Percentiles rank a stretch among this genome's conserved stretches.
Evolutionary conservation across 2,329 filamentous ascomycete species (phyloP).

Genomic region (Aspergillus transmontanensis): DNA sequence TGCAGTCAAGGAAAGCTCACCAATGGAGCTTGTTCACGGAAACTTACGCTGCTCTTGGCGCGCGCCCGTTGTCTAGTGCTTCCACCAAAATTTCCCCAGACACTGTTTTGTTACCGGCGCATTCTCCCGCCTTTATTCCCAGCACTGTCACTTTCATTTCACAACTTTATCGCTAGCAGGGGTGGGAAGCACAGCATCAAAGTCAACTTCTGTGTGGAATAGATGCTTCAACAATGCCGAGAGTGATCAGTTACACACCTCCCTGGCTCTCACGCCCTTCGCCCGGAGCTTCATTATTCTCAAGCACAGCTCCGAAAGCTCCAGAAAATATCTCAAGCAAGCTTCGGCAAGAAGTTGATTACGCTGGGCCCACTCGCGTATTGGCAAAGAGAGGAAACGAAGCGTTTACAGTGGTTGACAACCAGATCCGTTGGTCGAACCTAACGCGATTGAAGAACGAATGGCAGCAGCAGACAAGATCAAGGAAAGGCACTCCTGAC

Average conservation of each 20-base stretch:
- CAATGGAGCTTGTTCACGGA: background rate
- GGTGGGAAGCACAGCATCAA: background rate
- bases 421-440: slow-evolving; percentile 90
- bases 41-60: slow-evolving; percentile 25
- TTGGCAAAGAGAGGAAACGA: slow-evolving; percentile 84
- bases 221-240: slow-evolving; percentile 66
- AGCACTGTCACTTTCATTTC: background rate
- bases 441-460: slow-evolving; percentile 74
- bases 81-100: slow-evolving; percentile 18
- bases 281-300: slow-evolving; percentile 78
- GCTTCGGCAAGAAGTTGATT: slow-evolving; percentile 15
- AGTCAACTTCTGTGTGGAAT: slow-evolving; percentile 3
- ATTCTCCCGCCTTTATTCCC: slow-evolving; percentile 1
- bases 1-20: slow-evolving; percentile 7
- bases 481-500: slow-evolving; percentile 29
- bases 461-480: slow-evolving; percentile 45
- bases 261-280: slow-evolving; percentile 80
- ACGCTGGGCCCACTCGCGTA: slow-evolving; percentile 55
- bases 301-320: slow-evolving; percentile 50
- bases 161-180: background rate
- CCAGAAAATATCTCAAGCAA: slow-evolving; percentile 28
- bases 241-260: slow-evolving; percentile 81
- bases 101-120: slow-evolving; percentile 6
- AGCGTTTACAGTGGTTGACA: slow-evolving; percentile 84
- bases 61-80: slow-evolving; percentile 11